Evolutionary conservation across 305 asterid genomes (phyloP).

Genomic region (Stenogyne calaminthoides): DNA sequence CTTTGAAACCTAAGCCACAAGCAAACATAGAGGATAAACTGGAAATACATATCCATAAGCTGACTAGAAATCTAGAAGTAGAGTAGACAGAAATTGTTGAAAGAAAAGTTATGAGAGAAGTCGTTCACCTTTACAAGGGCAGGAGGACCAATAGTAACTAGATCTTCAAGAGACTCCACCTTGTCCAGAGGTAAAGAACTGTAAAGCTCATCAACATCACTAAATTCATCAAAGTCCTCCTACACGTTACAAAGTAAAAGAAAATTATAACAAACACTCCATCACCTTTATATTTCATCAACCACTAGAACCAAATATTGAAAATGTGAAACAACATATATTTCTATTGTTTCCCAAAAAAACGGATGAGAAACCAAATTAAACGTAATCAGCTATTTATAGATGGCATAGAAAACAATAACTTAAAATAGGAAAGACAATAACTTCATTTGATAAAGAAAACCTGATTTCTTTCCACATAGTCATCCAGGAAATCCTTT

Average conservation of each 20-base stretch:
- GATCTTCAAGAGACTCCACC: conserved; percentile 98
- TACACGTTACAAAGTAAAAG: conserved; percentile 36
- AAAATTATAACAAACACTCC: conserved; percentile 15
- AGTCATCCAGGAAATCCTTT: conserved; percentile 98
- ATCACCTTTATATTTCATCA: conserved; percentile 11
- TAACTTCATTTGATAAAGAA: conserved; percentile 18
- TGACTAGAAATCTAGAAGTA: conserved; percentile 3
- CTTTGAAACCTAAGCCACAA: neutral
- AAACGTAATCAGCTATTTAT: conserved; percentile 14
- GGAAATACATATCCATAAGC: conserved; percentile 17
- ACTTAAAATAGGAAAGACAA: neutral
- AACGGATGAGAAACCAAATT: conserved; percentile 25
- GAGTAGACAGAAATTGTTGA: neutral
- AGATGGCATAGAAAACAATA: conserved; percentile 17
- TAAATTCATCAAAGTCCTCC: conserved; percentile 98
- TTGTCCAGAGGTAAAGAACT: conserved; percentile 90
- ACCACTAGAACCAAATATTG: conserved; percentile 10
- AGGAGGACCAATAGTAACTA: conserved; percentile 83
- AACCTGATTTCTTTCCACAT: conserved; percentile 99
- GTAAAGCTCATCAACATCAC: conserved; percentile 95
- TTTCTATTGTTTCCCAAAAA: neutral
- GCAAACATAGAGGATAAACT: conserved; percentile 9
- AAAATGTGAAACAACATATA: neutral
- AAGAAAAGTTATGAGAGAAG: conserved; percentile 28
- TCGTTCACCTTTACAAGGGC: conserved; percentile 77